Conservation (phyloP, 345 rosid genomes). For the Brassica cretica region DNA sequence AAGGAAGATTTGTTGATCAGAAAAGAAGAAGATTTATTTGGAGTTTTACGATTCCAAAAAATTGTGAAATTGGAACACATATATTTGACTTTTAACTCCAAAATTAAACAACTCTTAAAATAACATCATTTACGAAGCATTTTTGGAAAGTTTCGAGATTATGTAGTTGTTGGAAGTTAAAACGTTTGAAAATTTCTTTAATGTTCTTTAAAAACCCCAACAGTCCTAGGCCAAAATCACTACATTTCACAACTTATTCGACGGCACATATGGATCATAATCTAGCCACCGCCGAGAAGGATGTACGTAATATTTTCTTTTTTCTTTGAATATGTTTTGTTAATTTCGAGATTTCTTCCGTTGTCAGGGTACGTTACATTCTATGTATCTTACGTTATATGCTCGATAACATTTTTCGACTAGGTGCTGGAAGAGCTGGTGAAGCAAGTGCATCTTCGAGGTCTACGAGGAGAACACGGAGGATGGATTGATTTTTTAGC, state of each 20-base stretch:
- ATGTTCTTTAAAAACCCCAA: neutral
- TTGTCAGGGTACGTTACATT: neutral
- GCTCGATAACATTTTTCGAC: neutral
- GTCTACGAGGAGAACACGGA: constrained; percentile 50
- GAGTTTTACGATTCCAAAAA: neutral
- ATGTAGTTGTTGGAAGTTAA: constrained; percentile 6
- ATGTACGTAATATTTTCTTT: neutral
- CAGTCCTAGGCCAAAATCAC: neutral
- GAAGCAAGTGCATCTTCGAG: constrained; percentile 51
- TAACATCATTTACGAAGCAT: neutral
- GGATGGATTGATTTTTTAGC: constrained; percentile 65
- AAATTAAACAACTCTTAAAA: neutral
- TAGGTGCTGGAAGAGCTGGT: constrained; percentile 65
- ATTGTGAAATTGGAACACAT: neutral
- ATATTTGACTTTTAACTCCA: neutral
- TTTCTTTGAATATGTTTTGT: neutral
- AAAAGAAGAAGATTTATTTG: neutral
- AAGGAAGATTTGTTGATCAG: no score
- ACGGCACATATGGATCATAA: constrained; percentile 11
- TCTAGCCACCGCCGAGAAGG: constrained; percentile 8
- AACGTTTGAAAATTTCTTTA: neutral
- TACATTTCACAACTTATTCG: neutral
- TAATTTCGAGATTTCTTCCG: neutral
- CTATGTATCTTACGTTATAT: neutral
- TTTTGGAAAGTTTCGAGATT: neutral